phyloP scores from a whole-genome alignment of 768 basidiomycete genomes.

The Tulasnella sp. region DNA sequence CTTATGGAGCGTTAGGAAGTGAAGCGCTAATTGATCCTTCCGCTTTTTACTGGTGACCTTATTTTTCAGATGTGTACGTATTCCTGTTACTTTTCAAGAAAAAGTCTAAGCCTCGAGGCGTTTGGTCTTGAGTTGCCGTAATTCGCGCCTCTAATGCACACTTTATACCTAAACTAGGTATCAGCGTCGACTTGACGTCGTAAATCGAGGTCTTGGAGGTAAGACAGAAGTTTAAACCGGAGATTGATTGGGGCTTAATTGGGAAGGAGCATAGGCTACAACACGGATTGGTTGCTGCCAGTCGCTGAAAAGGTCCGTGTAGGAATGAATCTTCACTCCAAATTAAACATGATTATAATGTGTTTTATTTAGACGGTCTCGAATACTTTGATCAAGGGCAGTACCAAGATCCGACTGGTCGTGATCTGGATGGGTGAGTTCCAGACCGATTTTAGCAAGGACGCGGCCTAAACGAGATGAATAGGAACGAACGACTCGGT shows the following conservation, averaged over 20 bases:
- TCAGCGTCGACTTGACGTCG: slow-evolving; percentile 66
- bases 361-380: not conserved
- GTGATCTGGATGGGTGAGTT: slow-evolving; percentile 69
- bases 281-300: slow-evolving; percentile 75
- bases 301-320: slow-evolving; percentile 56
- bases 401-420: slow-evolving; percentile 48
- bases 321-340: not conserved
- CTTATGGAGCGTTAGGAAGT: not conserved
- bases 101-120: not conserved
- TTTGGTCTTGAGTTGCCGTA: slow-evolving; percentile 7
- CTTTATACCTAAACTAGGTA: slow-evolving; percentile 36
- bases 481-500: slow-evolving; percentile 11
- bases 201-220: slow-evolving; percentile 65
- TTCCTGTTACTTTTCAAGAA: not conserved
- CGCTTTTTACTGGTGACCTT: too few relatives aligned
- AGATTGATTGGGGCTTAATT: not conserved
- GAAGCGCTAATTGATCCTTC: too few relatives aligned
- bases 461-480: not conserved
- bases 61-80: not conserved
- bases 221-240: not conserved
- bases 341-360: not conserved
- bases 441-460: not conserved
- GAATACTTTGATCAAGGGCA: slow-evolving; percentile 35
- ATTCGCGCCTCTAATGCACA: not conserved
- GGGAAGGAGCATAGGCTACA: too few relatives aligned